These are phyloP conservation scores for Aspergillus cejpii DNA, from an alignment of 2,329 filamentous ascomycete species.

Conservation along the genomic window DNA sequence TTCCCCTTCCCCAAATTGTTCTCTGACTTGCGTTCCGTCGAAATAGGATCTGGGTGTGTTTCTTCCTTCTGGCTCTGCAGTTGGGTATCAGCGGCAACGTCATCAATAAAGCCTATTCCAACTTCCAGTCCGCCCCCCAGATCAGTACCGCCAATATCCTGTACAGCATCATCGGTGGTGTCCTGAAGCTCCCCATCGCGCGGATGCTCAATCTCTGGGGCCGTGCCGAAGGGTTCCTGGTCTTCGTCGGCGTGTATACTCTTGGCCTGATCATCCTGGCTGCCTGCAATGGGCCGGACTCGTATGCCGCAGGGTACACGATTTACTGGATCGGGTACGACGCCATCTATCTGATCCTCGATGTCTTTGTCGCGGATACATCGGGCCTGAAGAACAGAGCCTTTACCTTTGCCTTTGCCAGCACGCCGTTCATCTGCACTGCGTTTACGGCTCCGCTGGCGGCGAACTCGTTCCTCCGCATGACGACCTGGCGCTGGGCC, in stretches of 20 bases:
- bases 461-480: constrained; percentile 44
- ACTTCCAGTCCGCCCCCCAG: constrained; percentile 47
- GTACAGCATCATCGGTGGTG: constrained; percentile 50
- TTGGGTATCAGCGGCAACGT: constrained; percentile 39
- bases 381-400: constrained; percentile 55
- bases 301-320: constrained; percentile 58
- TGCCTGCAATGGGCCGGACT: constrained; percentile 52
- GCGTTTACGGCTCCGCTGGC: constrained; percentile 51
- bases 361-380: constrained; percentile 58
- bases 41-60: constrained; percentile 42
- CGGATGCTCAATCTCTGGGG: constrained; percentile 60
- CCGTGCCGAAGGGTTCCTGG: constrained; percentile 52
- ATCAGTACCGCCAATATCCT: constrained; percentile 50
- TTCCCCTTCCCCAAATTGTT: not conserved
- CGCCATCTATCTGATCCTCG: constrained; percentile 51
- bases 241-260: constrained; percentile 45
- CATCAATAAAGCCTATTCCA: constrained; percentile 47
- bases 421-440: constrained; percentile 57
- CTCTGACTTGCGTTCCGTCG: no score
- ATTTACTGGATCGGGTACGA: constrained; percentile 55
- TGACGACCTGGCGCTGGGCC: constrained; percentile 55
- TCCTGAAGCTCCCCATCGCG: constrained; percentile 56
- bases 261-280: constrained; percentile 56
- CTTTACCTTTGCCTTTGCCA: constrained; percentile 54
- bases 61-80: constrained; percentile 43